Evolutionary conservation across 116 monocot species (phyloP).

Genomic region (Phalaenopsis hybrid): DNA sequence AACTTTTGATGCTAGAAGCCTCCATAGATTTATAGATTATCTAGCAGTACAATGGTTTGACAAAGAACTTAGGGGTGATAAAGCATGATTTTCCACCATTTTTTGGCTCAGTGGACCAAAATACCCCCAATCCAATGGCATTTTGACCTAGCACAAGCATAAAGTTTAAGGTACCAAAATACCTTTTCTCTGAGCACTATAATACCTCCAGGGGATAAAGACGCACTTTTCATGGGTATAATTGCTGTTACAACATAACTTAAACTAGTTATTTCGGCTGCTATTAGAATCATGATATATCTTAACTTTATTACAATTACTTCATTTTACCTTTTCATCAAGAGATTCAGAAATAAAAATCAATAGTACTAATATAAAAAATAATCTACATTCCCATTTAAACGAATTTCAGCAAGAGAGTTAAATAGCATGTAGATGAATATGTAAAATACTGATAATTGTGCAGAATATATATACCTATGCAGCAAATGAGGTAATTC

Average conservation of each 20-base stretch:
- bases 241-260: background rate
- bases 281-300: background rate
- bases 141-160: too few relatives aligned
- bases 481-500: constrained; percentile 81
- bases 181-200: too few relatives aligned
- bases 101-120: too few relatives aligned
- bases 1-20: too few relatives aligned
- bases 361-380: background rate
- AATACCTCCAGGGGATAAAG: too few relatives aligned
- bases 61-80: too few relatives aligned
- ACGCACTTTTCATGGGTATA: background rate
- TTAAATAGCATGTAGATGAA: background rate
- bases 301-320: background rate
- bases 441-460: background rate
- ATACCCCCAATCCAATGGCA: too few relatives aligned
- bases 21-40: too few relatives aligned
- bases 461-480: constrained; percentile 39
- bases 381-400: background rate
- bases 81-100: too few relatives aligned
- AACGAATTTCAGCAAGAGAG: background rate
- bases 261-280: background rate
- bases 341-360: background rate
- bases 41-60: too few relatives aligned
- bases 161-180: too few relatives aligned
- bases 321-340: background rate